These are phyloP conservation scores for Mrakia frigida DNA, from an alignment of 768 basidiomycete species.

Conservation along the genomic window DNA sequence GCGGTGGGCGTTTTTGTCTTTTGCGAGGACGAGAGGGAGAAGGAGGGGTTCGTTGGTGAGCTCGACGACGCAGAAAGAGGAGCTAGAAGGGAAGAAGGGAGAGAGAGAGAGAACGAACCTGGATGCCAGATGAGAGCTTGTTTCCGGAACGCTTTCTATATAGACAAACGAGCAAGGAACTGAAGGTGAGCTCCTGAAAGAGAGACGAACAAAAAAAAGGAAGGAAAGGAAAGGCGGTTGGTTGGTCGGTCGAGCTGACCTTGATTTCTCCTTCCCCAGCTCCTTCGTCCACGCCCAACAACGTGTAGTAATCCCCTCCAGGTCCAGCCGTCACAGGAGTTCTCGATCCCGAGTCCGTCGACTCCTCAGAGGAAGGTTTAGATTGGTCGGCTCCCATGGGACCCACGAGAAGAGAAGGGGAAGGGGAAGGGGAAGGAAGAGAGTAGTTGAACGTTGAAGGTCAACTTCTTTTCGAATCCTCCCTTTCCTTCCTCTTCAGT, in stretches of 20 bases:
- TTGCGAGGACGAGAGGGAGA: conserved; percentile 38
- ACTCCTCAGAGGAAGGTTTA: not conserved
- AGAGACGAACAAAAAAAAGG: not conserved
- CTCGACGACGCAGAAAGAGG: conserved; percentile 17
- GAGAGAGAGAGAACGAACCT: conserved; percentile 48
- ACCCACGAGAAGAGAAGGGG: not conserved
- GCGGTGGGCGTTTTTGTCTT: conserved; percentile 71
- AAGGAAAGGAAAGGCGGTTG: not conserved
- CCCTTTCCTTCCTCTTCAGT: not conserved
- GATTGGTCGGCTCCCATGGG: conserved; percentile 32
- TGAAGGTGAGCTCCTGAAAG: not conserved
- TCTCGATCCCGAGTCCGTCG: not conserved
- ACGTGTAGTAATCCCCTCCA: conserved; percentile 25
- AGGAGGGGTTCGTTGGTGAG: not conserved
- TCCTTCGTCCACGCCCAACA: conserved; percentile 50
- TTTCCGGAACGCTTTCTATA: conserved; percentile 72
- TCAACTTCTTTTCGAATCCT: not conserved
- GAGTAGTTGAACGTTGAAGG: too few relatives aligned
- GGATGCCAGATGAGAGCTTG: conserved; percentile 81
- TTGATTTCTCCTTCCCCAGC: conserved; percentile 86
- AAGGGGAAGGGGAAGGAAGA: not conserved
- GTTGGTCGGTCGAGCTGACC: conserved; percentile 47
- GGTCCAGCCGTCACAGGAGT: not conserved
- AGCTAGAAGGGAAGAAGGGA: conserved; percentile 37
- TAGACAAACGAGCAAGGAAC: not conserved